A percentile compares a stretch with the other conserved stretches of the same genome.
phyloP scores from a whole-genome alignment of 768 basidiomycete genomes.

The Rhodotorula kratochvilovae region DNA sequence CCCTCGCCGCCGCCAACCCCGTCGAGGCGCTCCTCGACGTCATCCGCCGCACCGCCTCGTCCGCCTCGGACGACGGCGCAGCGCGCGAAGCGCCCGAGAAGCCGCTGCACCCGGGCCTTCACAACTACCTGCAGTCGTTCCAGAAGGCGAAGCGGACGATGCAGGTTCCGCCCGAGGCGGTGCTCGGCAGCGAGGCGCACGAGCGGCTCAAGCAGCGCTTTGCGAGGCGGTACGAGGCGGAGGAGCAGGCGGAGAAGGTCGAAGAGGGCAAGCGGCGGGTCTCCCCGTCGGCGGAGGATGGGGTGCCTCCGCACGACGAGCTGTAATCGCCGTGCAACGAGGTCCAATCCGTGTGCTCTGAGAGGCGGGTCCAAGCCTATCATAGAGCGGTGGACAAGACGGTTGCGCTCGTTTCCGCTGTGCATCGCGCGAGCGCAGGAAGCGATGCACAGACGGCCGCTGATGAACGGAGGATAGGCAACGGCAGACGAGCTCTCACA shows the following conservation, averaged over 20 bases:
- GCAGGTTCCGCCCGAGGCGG: conserved; percentile 5
- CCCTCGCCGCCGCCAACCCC: neutral
- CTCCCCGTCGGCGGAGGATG: neutral
- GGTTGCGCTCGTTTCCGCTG: too few species aligned
- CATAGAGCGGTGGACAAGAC: too few species aligned
- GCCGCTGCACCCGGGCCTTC: neutral
- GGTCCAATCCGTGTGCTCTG: too few species aligned
- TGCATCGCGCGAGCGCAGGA: too few species aligned
- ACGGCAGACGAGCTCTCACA: too few species aligned
- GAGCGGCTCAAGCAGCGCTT: conserved; percentile 16
- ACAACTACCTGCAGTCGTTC: conserved; percentile 5
- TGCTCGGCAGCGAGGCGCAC: conserved; percentile 17
- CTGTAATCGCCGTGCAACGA: neutral
- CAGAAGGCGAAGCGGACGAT: conserved; percentile 1
- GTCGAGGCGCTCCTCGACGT: neutral
- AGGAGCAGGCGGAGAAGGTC: neutral
- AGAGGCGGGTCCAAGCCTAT: too few species aligned
- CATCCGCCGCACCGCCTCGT: neutral
- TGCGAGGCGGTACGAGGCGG: conserved; percentile 17
- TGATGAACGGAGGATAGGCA: too few species aligned
- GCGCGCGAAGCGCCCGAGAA: neutral
- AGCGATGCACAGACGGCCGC: too few species aligned
- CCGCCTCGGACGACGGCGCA: too few species aligned
- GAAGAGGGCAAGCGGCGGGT: neutral
- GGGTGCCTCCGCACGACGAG: neutral